These are phyloP conservation scores for Ceratobasidium papillatum DNA, from an alignment of 1,284 basidiomycete genomes.

Conservation along the genomic window DNA sequence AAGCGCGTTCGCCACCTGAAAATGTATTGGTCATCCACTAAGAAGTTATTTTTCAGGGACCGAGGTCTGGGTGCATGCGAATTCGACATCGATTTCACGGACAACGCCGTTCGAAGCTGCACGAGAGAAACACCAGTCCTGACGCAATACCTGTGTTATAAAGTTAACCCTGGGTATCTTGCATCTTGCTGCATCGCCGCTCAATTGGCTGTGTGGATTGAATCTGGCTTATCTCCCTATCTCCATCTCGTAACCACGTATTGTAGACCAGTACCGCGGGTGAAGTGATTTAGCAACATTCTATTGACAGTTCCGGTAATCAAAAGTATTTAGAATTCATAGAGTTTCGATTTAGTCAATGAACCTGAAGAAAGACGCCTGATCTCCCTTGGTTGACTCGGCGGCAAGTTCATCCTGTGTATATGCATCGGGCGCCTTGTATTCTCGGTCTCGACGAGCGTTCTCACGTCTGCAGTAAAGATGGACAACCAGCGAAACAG, in stretches of 20 bases:
- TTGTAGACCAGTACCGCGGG: no score
- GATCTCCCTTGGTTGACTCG: constrained; percentile 16
- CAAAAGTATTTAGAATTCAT: neutral
- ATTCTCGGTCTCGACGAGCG: constrained; percentile 21
- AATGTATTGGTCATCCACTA: neutral
- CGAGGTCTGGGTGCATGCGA: neutral
- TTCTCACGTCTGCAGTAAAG: constrained; percentile 34
- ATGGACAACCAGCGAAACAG: constrained; percentile 6
- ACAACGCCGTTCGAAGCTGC: neutral
- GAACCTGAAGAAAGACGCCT: constrained; percentile 33
- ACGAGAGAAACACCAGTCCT: neutral
- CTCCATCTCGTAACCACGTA: neutral
- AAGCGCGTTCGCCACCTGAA: neutral
- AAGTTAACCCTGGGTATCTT: neutral
- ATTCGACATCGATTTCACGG: neutral
- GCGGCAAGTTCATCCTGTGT: constrained; percentile 10
- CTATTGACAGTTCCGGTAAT: neutral
- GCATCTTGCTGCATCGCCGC: neutral
- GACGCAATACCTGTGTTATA: neutral
- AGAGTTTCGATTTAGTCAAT: constrained; percentile 7
- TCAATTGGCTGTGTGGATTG: neutral
- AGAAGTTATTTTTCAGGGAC: neutral
- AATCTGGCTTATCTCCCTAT: neutral
- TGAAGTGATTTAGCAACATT: no score
- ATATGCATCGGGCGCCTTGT: constrained; percentile 29